Percentiles rank a stretch among this genome's conserved stretches.
Conservation (phyloP, 176 grass and related monocot species). For the Raddia guianensis region DNA sequence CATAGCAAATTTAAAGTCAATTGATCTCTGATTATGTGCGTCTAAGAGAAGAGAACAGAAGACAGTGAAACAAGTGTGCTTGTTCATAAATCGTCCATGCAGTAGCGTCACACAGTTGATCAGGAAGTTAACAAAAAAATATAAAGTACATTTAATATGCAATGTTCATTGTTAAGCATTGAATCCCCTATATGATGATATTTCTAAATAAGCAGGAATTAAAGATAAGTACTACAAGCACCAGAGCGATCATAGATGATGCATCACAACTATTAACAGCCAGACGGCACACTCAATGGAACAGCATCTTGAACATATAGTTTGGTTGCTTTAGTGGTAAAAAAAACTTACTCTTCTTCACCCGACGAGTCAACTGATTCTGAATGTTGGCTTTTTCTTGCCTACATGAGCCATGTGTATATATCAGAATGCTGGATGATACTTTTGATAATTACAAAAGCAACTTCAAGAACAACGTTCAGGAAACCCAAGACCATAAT, state of each 20-base stretch:
- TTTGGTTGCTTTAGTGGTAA: constrained; percentile 17
- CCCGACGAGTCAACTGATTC: constrained; percentile 95
- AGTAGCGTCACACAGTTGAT: neutral
- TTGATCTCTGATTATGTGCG: neutral
- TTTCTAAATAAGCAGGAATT: neutral
- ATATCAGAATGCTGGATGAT: constrained; percentile 35
- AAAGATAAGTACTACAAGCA: neutral
- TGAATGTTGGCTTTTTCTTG: constrained; percentile 73
- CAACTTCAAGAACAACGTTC: neutral
- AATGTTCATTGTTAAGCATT: neutral
- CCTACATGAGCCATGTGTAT: constrained; percentile 59
- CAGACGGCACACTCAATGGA: constrained; percentile 18
- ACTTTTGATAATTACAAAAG: constrained; percentile 11
- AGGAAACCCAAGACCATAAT: constrained; percentile 16
- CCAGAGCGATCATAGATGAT: neutral
- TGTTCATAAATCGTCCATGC: constrained; percentile 1
- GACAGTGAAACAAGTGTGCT: constrained; percentile 17
- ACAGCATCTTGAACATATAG: constrained; percentile 20
- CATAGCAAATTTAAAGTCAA: constrained; percentile 23
- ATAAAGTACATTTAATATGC: neutral
- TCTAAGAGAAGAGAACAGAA: constrained; percentile 5
- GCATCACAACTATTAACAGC: constrained; percentile 11
- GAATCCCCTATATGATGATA: constrained; percentile 1
- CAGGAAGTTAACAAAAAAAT: constrained; percentile 9
- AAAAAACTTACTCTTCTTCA: constrained; percentile 93